Percentiles rank a stretch among this genome's conserved stretches.
Conservation (phyloP, 495 filamentous ascomycete genomes). For the Tuber borchii region DNA sequence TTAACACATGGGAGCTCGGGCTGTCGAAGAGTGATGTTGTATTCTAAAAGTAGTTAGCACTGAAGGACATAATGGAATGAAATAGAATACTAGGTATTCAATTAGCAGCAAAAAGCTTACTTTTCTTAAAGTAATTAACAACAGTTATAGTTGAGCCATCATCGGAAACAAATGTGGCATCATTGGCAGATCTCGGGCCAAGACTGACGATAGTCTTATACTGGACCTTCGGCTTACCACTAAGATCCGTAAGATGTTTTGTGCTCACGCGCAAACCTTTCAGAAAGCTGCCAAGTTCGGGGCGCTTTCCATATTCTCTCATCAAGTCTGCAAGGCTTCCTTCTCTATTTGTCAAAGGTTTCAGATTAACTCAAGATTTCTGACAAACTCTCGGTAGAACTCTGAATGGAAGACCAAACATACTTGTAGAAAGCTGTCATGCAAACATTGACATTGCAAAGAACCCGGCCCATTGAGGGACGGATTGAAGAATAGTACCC, state of each 20-base stretch:
- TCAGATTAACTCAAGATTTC: constrained; percentile 44
- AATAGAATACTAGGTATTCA: neutral
- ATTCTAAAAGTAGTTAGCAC: constrained; percentile 43
- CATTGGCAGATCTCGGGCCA: constrained; percentile 17
- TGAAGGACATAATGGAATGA: constrained; percentile 22
- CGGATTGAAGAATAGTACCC: constrained; percentile 55
- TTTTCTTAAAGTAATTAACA: constrained; percentile 48
- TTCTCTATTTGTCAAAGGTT: constrained; percentile 44
- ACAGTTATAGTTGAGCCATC: constrained; percentile 45
- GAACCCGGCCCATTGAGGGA: constrained; percentile 50
- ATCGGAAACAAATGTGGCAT: constrained; percentile 32
- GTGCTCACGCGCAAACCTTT: constrained; percentile 34
- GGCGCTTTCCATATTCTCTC: constrained; percentile 43
- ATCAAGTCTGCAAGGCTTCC: constrained; percentile 45
- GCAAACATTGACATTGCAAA: constrained; percentile 48
- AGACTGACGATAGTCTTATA: constrained; percentile 31
- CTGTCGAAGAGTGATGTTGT: constrained; percentile 44
- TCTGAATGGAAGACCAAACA: constrained; percentile 18
- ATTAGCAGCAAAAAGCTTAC: constrained; percentile 42
- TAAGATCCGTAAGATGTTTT: constrained; percentile 25
- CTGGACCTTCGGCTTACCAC: constrained; percentile 41
- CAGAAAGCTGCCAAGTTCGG: constrained; percentile 48
- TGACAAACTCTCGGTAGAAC: constrained; percentile 26
- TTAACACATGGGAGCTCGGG: constrained; percentile 61
- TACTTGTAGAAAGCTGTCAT: constrained; percentile 49